Base-by-base conservation (phyloP, 805 yeast genomes). In the Hanseniaspora pseudoguilliermondii region DNA sequence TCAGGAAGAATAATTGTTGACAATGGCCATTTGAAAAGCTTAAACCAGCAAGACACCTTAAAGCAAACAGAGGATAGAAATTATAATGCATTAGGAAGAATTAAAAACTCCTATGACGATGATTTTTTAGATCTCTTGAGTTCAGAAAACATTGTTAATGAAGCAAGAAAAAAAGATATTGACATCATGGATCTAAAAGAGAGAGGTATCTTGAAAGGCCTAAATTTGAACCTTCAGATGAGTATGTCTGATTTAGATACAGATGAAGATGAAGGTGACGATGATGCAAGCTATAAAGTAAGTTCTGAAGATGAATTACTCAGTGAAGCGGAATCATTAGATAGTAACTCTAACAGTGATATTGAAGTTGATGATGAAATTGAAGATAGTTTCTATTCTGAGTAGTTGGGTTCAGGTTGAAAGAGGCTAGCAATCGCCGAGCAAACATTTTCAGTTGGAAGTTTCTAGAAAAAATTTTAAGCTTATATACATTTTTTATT, bases 1-100 rank as follows among this genome's bases (percentile, higher is more conserved):
- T 80, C 88, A 0, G 90, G 91, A 0, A 72, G 76, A 56, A 76
- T 86, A 1, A 65, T 81, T 1, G 76, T 71, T 35, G 89, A 86
- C 61, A 75, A 78, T 53, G 95, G 95, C 2, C 95, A 86, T 66
- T 61, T 86, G 23, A 67, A 76, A 57, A 76, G 82, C 57, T 59
- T 47, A 23, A 29, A 5, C 1, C 56, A 53, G 20, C 56, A 59
- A 4, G 54, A 21, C 36, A 49, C 57, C 48, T 18, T 55, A n/a
- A 29, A 32, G 63, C 59, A 54, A 47, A 58, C 18, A 46, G 60
- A 13, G 61, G 60, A 16, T 65, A 66, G 25, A 6, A 36, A 34
- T 20, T 53, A 39, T 16, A 51, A 53, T 23, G 57, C 41, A 13
- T 43, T 48, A 23, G 61, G 60, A 2, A 57, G 59, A n/a, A 64